Conservation (phyloP, 78 protist species). For the Blattamonas nauphoetae region DNA sequence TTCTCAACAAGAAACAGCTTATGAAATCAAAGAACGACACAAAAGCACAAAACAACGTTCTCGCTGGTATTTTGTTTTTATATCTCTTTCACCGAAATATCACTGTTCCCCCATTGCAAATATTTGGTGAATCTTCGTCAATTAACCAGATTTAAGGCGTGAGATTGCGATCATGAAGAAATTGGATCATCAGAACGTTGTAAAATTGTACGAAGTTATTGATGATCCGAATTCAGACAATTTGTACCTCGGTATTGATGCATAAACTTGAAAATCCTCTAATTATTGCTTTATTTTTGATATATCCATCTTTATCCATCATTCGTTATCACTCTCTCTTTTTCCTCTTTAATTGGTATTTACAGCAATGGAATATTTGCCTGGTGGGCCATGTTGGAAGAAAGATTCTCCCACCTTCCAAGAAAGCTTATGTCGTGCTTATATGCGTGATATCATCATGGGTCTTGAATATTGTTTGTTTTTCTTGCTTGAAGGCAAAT, state of each 20-base stretch:
- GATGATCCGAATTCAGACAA: slow-evolving; percentile 48
- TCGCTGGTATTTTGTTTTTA: neutral
- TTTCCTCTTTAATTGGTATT: no score
- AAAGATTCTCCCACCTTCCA: neutral
- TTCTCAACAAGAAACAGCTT: neutral
- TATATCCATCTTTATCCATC: no score
- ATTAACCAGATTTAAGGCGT: slow-evolving; percentile 17
- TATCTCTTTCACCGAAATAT: neutral
- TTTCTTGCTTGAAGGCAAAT: no score
- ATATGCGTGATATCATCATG: neutral
- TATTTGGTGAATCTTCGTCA: no score
- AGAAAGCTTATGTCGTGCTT: neutral
- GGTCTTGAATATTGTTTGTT: neutral
- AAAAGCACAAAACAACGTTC: neutral
- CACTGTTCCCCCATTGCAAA: no score
- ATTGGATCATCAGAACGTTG: slow-evolving; percentile 59
- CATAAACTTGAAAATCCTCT: neutral
- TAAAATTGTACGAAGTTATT: slow-evolving; percentile 62
- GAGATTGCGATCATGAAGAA: slow-evolving; percentile 71
- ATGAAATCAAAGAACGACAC: neutral
- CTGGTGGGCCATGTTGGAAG: neutral
- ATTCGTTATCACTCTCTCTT: no score
- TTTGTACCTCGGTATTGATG: slow-evolving; percentile 41
- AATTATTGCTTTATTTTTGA: neutral
- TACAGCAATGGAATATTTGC: neutral